Evolutionary conservation across 2,329 filamentous ascomycete genomes (phyloP), one percentile per base, ranked within the genome.

Genomic region (Diaporthe eres): DNA sequence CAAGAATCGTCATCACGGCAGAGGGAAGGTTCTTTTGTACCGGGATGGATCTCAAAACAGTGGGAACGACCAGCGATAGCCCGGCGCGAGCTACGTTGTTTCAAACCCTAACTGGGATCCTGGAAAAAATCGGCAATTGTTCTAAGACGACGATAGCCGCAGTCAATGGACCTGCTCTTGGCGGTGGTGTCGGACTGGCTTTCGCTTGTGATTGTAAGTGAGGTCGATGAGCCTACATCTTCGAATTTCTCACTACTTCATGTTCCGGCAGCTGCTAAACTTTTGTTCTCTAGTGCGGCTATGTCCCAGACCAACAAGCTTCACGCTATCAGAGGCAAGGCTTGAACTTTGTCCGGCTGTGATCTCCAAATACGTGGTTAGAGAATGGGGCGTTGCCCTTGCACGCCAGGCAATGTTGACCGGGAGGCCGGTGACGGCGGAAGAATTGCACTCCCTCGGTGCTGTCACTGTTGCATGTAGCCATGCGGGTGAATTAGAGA

Each of bases 141-240:
- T 28, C 39, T 7, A 63, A 63, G 60, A 47, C 60, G 12, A 63
- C 60, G 15, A 63, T 63, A 9, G 60, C 39, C 3, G 9, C n/a
- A 3, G 8, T 47, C 39, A 47, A 63, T 12, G 60, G 39, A 4
- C 60, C 39, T 19, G 60, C 39, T 4, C 44, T 63, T 2, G 60
- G 60, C 3, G 60, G 39, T 7, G 60, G 60, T 10, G 60, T 63
- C 10, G 60, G 60, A 10, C 39, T 63, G 0, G 60, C 60, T 44
- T 63, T 63, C n/a, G 60, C 60, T 44, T 63, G 60, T 63, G 60
- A 63, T 9, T 28, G 39, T 44, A 63, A 63, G 60, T 19, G 53
- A 44, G 4, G 37, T 4, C 37, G 6, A 39, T 2, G 22, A 37
- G 10, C 34, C 57, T 25, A 7, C 4, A 7, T 10, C 25, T 57